phyloP scores from a whole-genome alignment of 1,284 basidiomycete genomes.

The Cystobasidium slooffiae region DNA sequence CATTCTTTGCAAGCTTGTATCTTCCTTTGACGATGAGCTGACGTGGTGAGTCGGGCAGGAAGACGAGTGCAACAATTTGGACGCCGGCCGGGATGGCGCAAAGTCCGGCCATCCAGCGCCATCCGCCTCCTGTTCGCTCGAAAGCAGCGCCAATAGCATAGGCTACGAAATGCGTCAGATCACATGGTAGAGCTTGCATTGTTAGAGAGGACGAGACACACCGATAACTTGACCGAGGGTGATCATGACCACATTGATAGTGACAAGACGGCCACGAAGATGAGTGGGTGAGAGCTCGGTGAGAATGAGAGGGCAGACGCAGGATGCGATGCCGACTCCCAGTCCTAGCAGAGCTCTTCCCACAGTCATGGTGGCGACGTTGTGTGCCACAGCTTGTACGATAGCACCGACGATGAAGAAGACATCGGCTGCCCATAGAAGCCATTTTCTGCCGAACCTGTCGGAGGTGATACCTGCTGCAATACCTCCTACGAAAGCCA shows the following conservation, averaged over 20 bases:
- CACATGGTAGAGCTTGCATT: not conserved
- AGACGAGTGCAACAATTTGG: slow-evolving; percentile 41
- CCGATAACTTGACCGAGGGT: slow-evolving; percentile 52
- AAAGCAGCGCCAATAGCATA: slow-evolving; percentile 61
- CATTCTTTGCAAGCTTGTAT: slow-evolving; percentile 61
- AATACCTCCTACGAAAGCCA: slow-evolving; percentile 74
- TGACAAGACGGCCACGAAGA: slow-evolving; percentile 74
- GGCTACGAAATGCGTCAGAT: not conserved
- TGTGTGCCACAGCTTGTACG: slow-evolving; percentile 67
- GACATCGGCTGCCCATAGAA: slow-evolving; percentile 60
- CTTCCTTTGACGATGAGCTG: slow-evolving; percentile 57
- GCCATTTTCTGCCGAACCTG: slow-evolving; percentile 67
- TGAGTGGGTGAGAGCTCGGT: slow-evolving; percentile 76
- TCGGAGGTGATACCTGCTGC: slow-evolving; percentile 72
- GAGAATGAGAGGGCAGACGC: slow-evolving; percentile 79
- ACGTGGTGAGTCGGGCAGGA: slow-evolving; percentile 45
- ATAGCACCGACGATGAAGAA: slow-evolving; percentile 75
- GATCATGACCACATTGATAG: slow-evolving; percentile 56
- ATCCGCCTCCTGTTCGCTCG: slow-evolving; percentile 67
- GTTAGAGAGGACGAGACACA: not conserved
- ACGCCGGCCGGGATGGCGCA: slow-evolving; percentile 47
- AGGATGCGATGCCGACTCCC: slow-evolving; percentile 62
- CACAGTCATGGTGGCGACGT: slow-evolving; percentile 74
- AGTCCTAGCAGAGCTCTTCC: slow-evolving; percentile 74
- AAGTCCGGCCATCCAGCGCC: slow-evolving; percentile 75